Conservation (phyloP, 768 basidiomycete species). For the Trametes elegans region DNA sequence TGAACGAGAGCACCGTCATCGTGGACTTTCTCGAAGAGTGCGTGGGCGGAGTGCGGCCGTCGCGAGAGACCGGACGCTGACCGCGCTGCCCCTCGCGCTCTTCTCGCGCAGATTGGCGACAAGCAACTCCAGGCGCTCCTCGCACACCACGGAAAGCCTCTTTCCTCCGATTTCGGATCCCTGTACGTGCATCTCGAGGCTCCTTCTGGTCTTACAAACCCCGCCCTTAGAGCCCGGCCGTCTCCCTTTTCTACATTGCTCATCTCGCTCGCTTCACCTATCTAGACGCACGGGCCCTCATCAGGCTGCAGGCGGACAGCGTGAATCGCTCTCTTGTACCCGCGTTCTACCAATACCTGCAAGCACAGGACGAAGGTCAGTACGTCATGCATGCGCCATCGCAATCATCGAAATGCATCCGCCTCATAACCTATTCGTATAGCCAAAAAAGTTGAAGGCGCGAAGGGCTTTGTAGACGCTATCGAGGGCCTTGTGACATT, state of each 20-base stretch:
- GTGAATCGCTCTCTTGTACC: conserved; percentile 64
- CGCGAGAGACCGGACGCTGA: background rate
- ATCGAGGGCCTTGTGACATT: conserved; percentile 51
- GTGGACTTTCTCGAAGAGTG: conserved; percentile 80
- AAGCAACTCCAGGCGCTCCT: conserved; percentile 39
- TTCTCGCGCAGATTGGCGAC: conserved; percentile 43
- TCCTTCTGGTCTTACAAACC: background rate
- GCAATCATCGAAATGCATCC: background rate
- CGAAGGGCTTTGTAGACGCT: conserved; percentile 52
- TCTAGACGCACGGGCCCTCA: conserved; percentile 63
- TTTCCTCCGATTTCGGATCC: conserved; percentile 57
- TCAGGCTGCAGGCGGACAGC: conserved; percentile 67
- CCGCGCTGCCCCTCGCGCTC: background rate
- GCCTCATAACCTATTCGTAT: background rate
- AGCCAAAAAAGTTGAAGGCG: conserved; percentile 48
- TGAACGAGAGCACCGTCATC: conserved; percentile 82
- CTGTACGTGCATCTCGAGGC: conserved; percentile 40
- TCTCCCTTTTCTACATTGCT: background rate
- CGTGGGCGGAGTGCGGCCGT: background rate
- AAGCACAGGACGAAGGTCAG: conserved; percentile 53
- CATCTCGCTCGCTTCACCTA: background rate
- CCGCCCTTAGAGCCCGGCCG: too few relatives aligned
- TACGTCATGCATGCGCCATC: background rate
- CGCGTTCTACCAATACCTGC: conserved; percentile 71
- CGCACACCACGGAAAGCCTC: conserved; percentile 36